Evolutionary conservation across 257 asterid genomes (phyloP), one percentile per base, ranked within the genome.

Genomic region (Orobanche coerulescens): DNA sequence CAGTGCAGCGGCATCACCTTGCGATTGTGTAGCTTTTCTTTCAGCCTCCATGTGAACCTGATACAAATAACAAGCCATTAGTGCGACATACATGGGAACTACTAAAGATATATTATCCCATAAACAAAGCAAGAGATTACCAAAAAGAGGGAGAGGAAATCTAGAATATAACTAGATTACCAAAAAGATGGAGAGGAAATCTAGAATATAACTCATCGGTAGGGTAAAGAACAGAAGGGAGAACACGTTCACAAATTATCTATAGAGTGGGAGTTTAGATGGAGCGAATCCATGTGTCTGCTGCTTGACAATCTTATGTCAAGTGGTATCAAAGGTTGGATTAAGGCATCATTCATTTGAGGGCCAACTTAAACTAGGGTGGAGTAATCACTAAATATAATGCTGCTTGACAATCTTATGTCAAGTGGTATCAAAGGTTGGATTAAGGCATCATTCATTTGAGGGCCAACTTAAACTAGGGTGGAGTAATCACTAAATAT

Each of bases 31-130:
- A 39, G 85, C 73, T 78, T 93, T 93, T 72, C 88, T 79, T 59
- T 89, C 99, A 61, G 87, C 94, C 85, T 86, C 95, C 92, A 93
- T 73, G 77, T 93, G 97, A 75, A 89, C 99, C 99, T 93, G 78
- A 66, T 49, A 65, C 31, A 71, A 50, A 70, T 33, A 64, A 56
- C 22, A 70, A 62, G 34, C 49, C 70, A 65, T 31, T 30, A 36
- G 49, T 12, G 50, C 40, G 53, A 24, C 36, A 65, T 56, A 56
- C 24, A n/a, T 24, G 43, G 56, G 53, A 68, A 58, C 22, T 18
- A 12, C 13, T 25, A 56, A 42, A 50, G 1, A 20, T 11, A 56
- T 62, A 50, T 5, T 7, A 15, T 60, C 36, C 19, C 13, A 61
- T 39, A 33, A 34, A 61, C 10, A 1, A 49, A 23, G 66, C 24